Percentiles rank a stretch among this genome's conserved stretches.
These are phyloP conservation scores for Lasiodiplodia theobromae DNA, from an alignment of 2,329 filamentous ascomycete genomes.

Conservation along the genomic window DNA sequence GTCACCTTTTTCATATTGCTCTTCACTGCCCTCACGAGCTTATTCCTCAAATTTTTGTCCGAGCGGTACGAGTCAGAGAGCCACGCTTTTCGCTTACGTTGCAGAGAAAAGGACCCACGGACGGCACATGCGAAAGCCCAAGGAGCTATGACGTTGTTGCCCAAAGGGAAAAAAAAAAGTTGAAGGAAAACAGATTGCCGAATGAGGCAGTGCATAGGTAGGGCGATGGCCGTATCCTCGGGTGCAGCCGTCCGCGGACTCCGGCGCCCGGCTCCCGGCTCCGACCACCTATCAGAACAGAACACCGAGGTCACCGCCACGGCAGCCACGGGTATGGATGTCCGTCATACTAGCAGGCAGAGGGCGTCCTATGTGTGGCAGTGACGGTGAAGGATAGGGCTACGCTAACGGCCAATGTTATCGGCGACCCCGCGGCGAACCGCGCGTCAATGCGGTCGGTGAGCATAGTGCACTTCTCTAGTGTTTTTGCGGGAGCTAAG, in stretches of 20 bases:
- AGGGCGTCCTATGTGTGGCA: not conserved
- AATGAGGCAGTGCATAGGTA: not conserved
- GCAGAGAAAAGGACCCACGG: not conserved
- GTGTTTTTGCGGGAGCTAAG: not conserved
- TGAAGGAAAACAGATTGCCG: not conserved
- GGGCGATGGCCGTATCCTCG: not conserved
- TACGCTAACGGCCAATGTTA: not conserved
- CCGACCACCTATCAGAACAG: not conserved
- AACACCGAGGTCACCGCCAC: not conserved
- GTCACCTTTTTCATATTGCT: not conserved
- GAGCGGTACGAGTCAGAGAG: not conserved
- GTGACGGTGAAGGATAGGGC: not conserved
- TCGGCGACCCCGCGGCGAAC: not conserved
- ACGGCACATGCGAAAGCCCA: not conserved
- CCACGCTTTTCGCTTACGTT: not conserved
- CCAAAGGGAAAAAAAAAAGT: not conserved
- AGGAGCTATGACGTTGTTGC: not conserved
- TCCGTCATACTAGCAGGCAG: not conserved
- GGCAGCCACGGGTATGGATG: not conserved
- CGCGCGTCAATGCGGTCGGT: not conserved
- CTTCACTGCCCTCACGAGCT: not conserved
- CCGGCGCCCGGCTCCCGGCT: not conserved
- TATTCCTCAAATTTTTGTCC: not conserved
- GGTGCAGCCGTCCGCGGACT: not conserved
- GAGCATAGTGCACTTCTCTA: not conserved